Evolutionary conservation across 108 stramenopile species (phyloP), one percentile per base, ranked within the genome.

Genomic region (Pseudonitzschia multiseries): DNA sequence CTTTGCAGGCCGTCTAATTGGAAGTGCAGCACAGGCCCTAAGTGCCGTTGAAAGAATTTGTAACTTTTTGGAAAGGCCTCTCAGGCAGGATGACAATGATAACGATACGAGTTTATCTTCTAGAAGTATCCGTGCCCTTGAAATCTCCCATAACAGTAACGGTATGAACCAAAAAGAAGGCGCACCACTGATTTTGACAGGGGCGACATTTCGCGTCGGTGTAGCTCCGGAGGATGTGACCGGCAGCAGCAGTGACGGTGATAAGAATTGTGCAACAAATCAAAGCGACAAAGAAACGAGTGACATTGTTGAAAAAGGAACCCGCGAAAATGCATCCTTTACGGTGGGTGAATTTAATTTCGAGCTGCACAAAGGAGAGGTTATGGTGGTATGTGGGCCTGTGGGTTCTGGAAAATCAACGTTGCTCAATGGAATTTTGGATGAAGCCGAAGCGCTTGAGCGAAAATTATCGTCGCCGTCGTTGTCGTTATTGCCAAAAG

Each of bases 391-490:
- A 14, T 82, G 82, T 43, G 87, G 96, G 0, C 89, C 93, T 13
- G 94, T 98, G 6, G 97, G 93, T 0, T 63, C 76, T 72, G 97
- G 97, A 4, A 98, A 98, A 76, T 82, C 85, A 0, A 85, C 88
- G 4, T 73, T 98, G 0, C 72, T 96, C 27, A 72, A 82, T 33
- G 94, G 87, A 8, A 78, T 98, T 20, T 75, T 98, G 48, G 90
- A 88, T 0, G 95, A 96, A 80, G 79, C 93, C 6, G 85, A 85
- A 31, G 22, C 81, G 33, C 65, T 74, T 69, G 33, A 40, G 32
- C 29, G 43, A 44, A 36, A 27, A 36, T 68, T 18, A 50, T 44
- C 42, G 32, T 0, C 26, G 32, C 0, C 26, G 29, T 26, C 21
- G 26, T 21, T 0, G 8, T 0, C 57, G 29, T 5, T 24, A 17